Evolutionary conservation across 352 stramenopile genomes (phyloP), one percentile per base, ranked within the genome.

Genomic region (Pythium myriotylum): DNA sequence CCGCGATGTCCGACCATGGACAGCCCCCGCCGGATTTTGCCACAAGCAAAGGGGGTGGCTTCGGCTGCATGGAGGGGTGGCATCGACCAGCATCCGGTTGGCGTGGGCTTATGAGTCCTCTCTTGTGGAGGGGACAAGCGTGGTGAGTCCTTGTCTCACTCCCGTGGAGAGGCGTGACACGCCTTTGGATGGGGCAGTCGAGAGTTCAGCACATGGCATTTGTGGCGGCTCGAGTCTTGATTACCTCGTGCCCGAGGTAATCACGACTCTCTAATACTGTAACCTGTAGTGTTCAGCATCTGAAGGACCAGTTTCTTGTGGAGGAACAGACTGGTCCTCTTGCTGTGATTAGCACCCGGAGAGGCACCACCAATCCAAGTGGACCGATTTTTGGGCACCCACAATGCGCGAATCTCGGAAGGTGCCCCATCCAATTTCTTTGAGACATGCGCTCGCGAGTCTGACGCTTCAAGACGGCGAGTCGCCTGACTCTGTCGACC

Each of bases 391-490:
- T 43, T 43, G 17, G 7, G 37, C 37, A 43, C 37, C 37, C 37
- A 43, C 37, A 43, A 43, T 43, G 13, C 17, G 13, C 17, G 37
- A 43, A 43, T 43, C 37, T 43, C n/a, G 5, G 29, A 10, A 10
- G 37, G 37, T 43, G 37, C 17, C 37, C 37, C 37, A 43, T 20
- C 37, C 37, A 17, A 19, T 43, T 20, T 43, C 37, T 43, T 43
- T 43, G 37, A 43, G 37, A 43, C 37, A 43, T 43, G 37, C 29
- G 29, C 37, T 43, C 37, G 37, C 37, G 37, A 43, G 37, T 43
- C 37, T 43, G 37, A 43, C 37, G 37, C 37, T 20, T 43, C 37
- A 43, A 17, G n/a, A 16, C 37, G 5, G 5, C 29, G 29, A 5
- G 29, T 35, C 29, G 29, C 29, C 29, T 35, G 29, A 35, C 29